Evolutionary conservation across 345 rosid species (phyloP), one percentile per base, ranked within the genome.

Genomic region (Geranium rotundifolium): DNA sequence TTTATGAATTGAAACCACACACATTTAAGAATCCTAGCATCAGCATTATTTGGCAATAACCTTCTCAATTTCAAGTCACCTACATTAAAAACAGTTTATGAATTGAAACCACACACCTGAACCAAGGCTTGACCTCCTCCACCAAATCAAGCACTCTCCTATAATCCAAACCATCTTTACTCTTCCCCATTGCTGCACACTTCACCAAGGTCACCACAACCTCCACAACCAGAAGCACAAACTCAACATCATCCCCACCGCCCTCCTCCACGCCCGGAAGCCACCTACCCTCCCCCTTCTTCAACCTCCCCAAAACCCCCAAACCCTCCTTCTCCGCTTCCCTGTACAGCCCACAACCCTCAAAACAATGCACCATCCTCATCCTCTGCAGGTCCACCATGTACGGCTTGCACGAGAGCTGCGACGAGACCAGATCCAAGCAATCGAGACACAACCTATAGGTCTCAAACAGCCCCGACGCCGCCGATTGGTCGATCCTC

Each of bases 381-480:
- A 77, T 15, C 63, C 95, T 60, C 80, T 88, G 92, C 20, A 71
- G 15, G 57, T 85, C 82, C 15, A 86, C 67, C 4, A 77, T 63
- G 65, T 80, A 82, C 20, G 83, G 81, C 76, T 84, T 83, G 30
- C 97, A 74, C 4, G 82, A 68, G 63, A 93, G 68, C 83, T 90
- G 95, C 15, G 92, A 76, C 15, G 95, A 74, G 23, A 90, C 65
- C 13, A 70, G 58, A 0, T 86, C 95, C 57, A 90, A 64, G 63
- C 96, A 93, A 63, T 80, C 75, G 73, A 93, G 65, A 70, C 96
- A 93, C 2, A 88, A 81, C 16, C 69, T 52, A 55, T 82, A 90
- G 1, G 75, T 67, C n/a, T 79, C 73, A 60, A 86, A 79, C 34
- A 90, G 69, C 30, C 75, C 77, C 15, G 27, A 23, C 27, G 56